Conservation (phyloP, 192 early-diverging fungal species). For the Cladochytrium replicatum region DNA sequence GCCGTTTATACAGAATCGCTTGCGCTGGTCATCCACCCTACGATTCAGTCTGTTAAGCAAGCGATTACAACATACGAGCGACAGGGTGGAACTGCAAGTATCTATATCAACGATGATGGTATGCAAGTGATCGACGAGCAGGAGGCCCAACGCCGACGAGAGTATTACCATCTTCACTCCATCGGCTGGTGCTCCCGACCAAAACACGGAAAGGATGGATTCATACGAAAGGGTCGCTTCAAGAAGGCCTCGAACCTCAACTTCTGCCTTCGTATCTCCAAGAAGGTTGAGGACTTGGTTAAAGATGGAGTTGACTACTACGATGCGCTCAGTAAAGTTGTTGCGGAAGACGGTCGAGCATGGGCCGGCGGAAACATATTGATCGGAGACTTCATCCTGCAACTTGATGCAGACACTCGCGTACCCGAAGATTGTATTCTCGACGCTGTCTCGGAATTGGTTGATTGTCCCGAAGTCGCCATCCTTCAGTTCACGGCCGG, state of each 20-base stretch:
- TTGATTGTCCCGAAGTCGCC: constrained; percentile 13
- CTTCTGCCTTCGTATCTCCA: constrained; percentile 10
- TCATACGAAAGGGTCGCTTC: constrained; percentile 14
- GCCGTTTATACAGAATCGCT: constrained; percentile 13
- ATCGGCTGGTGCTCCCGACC: constrained; percentile 14
- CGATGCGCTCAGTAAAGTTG: constrained; percentile 3
- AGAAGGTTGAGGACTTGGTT: constrained; percentile 9
- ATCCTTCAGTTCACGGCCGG: constrained; percentile 7
- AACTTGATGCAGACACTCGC: constrained; percentile 11
- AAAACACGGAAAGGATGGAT: constrained; percentile 12
- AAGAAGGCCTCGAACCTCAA: constrained; percentile 19
- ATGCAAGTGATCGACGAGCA: constrained; percentile 10
- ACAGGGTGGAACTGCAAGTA: constrained; percentile 9
- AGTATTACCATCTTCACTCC: constrained; percentile 7
- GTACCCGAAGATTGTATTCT: constrained; percentile 17
- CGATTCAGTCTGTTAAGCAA: constrained; percentile 8
- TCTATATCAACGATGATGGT: constrained; percentile 18
- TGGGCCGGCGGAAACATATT: constrained; percentile 15
- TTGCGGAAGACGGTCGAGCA: constrained; percentile 6
- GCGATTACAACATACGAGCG: constrained; percentile 12
- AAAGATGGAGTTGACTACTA: constrained; percentile 3
- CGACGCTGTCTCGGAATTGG: constrained; percentile 10
- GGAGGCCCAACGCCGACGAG: constrained; percentile 9
- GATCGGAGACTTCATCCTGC: constrained; percentile 11
- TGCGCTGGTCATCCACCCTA: constrained; percentile 13